Percentiles rank a stretch among this genome's conserved stretches.
Evolutionary conservation across 441 rosid species (phyloP).

Genomic region (Arabidopsis lyrata): DNA sequence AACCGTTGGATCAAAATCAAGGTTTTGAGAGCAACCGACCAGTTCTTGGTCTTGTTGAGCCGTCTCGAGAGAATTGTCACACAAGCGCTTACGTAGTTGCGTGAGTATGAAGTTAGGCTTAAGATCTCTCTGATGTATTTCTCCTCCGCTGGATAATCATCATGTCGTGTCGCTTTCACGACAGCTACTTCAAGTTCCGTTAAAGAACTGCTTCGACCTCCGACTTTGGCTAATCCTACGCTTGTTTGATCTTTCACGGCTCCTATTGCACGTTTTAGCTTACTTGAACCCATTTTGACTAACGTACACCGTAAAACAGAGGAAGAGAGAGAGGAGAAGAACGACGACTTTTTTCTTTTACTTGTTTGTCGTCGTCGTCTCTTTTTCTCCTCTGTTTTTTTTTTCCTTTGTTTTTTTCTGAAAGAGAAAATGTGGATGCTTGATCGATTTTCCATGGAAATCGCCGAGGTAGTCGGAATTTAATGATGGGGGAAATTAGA

Average conservation of each 20-base stretch:
- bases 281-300: conserved; percentile 65
- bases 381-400: conserved; percentile 38
- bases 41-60: conserved; percentile 81
- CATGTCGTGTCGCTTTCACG: conserved; percentile 89
- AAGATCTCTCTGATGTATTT: conserved; percentile 70
- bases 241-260: conserved; percentile 91
- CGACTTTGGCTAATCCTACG: conserved; percentile 85
- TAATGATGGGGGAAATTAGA: conserved; percentile 13
- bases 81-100: conserved; percentile 61
- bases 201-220: conserved; percentile 60
- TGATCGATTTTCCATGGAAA: conserved; percentile 32
- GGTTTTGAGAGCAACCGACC: conserved; percentile 89
- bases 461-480: conserved; percentile 40
- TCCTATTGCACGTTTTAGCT: conserved; percentile 71
- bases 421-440: conserved; percentile 23
- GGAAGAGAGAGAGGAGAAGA: conserved; percentile 2
- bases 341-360: conserved; percentile 36
- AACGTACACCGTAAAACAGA: conserved; percentile 18
- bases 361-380: conserved; percentile 38
- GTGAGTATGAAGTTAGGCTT: conserved; percentile 72
- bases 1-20: conserved; percentile 72
- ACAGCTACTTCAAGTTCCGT: conserved; percentile 86
- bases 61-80: conserved; percentile 64
- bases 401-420: conserved; percentile 12
- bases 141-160: conserved; percentile 83